phyloP scores from a whole-genome alignment of 2,329 filamentous ascomycete species.

The Emericellopsis atlantica region DNA sequence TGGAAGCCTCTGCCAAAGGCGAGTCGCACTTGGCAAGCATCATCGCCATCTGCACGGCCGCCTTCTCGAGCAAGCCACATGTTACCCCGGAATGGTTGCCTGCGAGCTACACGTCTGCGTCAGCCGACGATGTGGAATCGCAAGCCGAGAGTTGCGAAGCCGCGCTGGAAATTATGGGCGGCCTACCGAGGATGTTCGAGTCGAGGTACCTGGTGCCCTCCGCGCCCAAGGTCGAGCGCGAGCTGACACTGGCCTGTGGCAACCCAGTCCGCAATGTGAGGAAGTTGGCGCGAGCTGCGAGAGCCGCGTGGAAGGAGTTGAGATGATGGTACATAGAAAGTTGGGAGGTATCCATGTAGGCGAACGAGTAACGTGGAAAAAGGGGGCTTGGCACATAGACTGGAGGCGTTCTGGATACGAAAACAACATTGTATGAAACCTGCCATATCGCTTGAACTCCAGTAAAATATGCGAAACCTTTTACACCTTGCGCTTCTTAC shows the following conservation, averaged over 20 bases:
- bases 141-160: constrained; percentile 28
- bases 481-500: constrained; percentile 33
- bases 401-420: neutral
- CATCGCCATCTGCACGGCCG: constrained; percentile 29
- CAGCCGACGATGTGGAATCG: constrained; percentile 7
- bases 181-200: constrained; percentile 35
- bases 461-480: neutral
- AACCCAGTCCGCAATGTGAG: constrained; percentile 40
- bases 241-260: constrained; percentile 37
- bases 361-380: neutral
- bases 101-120: constrained; percentile 7
- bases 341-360: neutral
- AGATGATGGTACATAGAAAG: constrained; percentile 9
- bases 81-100: constrained; percentile 17
- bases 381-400: neutral
- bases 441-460: neutral
- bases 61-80: constrained; percentile 18
- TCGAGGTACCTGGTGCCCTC: constrained; percentile 29
- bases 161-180: constrained; percentile 32
- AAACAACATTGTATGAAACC: neutral
- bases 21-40: constrained; percentile 35
- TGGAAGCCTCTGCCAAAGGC: constrained; percentile 29
- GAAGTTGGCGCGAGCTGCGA: constrained; percentile 32
- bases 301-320: constrained; percentile 33
- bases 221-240: constrained; percentile 28